phyloP scores from a whole-genome alignment of 2,329 filamentous ascomycete species.

The Coniochaeta sp. region DNA sequence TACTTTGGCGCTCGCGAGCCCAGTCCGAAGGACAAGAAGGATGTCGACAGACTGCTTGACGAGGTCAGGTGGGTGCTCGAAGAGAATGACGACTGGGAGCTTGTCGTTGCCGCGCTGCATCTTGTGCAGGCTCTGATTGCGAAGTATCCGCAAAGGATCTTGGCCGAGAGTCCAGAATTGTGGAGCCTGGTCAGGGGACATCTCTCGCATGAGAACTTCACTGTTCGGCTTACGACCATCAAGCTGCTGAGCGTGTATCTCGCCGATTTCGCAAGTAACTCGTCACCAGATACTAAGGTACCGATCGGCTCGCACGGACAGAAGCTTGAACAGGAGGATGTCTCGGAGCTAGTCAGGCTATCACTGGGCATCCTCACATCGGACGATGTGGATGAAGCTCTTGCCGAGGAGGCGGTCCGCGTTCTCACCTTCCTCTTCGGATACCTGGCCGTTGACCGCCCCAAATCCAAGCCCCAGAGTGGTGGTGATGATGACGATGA shows the following conservation, averaged over 20 bases:
- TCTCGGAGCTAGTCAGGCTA: slow-evolving; percentile 50
- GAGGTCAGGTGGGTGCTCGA: slow-evolving; percentile 46
- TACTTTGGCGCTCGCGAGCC: slow-evolving; percentile 67
- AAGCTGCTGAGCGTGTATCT: slow-evolving; percentile 72
- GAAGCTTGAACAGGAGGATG: slow-evolving; percentile 53
- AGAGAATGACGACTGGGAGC: slow-evolving; percentile 49
- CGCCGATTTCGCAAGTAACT: slow-evolving; percentile 64
- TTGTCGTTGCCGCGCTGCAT: slow-evolving; percentile 66
- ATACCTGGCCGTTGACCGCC: slow-evolving; percentile 34
- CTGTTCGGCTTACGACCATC: slow-evolving; percentile 70
- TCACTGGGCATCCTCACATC: slow-evolving; percentile 50
- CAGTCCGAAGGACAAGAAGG: slow-evolving; percentile 53
- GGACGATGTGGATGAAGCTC: slow-evolving; percentile 57
- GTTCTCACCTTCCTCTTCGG: slow-evolving; percentile 76
- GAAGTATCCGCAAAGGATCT: slow-evolving; percentile 53
- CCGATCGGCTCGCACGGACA: slow-evolving; percentile 68
- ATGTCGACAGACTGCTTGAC: slow-evolving; percentile 55
- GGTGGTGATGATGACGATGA: slow-evolving; percentile 33
- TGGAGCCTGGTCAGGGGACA: slow-evolving; percentile 65
- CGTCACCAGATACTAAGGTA: slow-evolving; percentile 41
- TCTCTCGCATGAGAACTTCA: slow-evolving; percentile 62
- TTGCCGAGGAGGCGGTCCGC: slow-evolving; percentile 73
- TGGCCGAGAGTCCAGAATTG: slow-evolving; percentile 53
- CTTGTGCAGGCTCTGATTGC: slow-evolving; percentile 61
- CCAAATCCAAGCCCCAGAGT: slow-evolving; percentile 14